These are phyloP conservation scores for Acorus gramineus DNA, from an alignment of 106 monocot species.

Conservation along the genomic window DNA sequence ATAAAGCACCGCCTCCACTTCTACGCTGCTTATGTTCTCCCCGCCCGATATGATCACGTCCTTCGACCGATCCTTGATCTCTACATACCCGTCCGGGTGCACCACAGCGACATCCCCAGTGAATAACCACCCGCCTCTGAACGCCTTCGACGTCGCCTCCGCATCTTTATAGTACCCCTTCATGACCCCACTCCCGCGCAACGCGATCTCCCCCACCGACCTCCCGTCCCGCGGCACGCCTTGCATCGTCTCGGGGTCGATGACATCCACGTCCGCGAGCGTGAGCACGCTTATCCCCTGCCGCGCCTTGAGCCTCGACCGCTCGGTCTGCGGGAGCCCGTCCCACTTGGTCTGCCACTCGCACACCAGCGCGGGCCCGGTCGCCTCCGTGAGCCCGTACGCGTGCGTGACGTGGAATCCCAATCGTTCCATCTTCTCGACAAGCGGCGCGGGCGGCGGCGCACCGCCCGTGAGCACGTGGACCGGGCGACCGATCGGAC, in stretches of 20 bases:
- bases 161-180: constrained; percentile 75
- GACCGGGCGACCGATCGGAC: constrained; percentile 15
- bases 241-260: constrained; percentile 24
- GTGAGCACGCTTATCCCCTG: constrained; percentile 64
- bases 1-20: constrained; percentile 68
- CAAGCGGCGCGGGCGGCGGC: constrained; percentile 55
- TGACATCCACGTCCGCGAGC: constrained; percentile 50
- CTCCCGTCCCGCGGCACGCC: constrained; percentile 58
- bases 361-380: constrained; percentile 67
- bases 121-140: constrained; percentile 58
- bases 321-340: constrained; percentile 9
- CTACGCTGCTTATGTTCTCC: constrained; percentile 92
- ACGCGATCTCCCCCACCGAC: constrained; percentile 65
- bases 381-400: constrained; percentile 84
- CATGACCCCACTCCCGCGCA: constrained; percentile 84
- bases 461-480: constrained; percentile 72
- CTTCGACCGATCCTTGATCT: constrained; percentile 78
- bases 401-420: constrained; percentile 74
- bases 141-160: constrained; percentile 32
- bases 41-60: constrained; percentile 93
- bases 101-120: constrained; percentile 78
- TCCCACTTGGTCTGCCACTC: constrained; percentile 72
- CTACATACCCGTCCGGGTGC: constrained; percentile 72
- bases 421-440: constrained; percentile 41
- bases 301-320: constrained; percentile 38